A percentile compares a stretch with the other conserved stretches of the same genome.
Conservation (phyloP, 768 basidiomycete species). For the Russula vinacea region DNA sequence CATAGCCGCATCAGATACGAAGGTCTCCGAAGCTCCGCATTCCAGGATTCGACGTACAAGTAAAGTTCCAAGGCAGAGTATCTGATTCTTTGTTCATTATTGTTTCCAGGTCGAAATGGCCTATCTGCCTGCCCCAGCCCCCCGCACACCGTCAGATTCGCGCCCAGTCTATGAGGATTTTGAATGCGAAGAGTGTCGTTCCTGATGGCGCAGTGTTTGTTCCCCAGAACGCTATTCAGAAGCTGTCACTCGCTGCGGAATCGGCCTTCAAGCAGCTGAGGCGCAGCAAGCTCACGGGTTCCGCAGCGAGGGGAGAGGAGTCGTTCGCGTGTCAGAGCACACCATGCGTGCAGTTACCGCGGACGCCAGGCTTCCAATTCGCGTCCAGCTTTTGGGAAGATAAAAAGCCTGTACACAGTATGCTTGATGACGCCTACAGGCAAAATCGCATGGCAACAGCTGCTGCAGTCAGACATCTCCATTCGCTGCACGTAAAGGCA, state of each 20-base stretch:
- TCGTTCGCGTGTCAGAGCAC: slow-evolving; percentile 54
- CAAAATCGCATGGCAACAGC: slow-evolving; percentile 58
- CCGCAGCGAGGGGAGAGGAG: slow-evolving; percentile 41
- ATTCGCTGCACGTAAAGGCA: slow-evolving; percentile 44
- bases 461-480: slow-evolving; percentile 48
- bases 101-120: slow-evolving; percentile 45
- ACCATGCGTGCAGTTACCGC: slow-evolving; percentile 47
- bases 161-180: slow-evolving; percentile 38
- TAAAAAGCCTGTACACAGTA: slow-evolving; percentile 51
- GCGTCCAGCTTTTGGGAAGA: slow-evolving; percentile 57
- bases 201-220: slow-evolving; percentile 53
- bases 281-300: slow-evolving; percentile 39
- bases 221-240: slow-evolving; percentile 39
- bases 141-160: slow-evolving; percentile 33
- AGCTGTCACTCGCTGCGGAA: slow-evolving; percentile 44
- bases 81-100: slow-evolving; percentile 17
- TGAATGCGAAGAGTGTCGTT: slow-evolving; percentile 46
- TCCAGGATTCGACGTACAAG: slow-evolving; percentile 45
- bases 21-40: slow-evolving; percentile 46
- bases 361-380: slow-evolving; percentile 50
- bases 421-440: slow-evolving; percentile 53
- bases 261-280: slow-evolving; percentile 51
- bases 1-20: slow-evolving; percentile 42
- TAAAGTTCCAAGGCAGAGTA: slow-evolving; percentile 29
- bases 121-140: slow-evolving; percentile 49